Base-by-base conservation (phyloP, 805 yeast genomes). In the Pichia exigua region DNA sequence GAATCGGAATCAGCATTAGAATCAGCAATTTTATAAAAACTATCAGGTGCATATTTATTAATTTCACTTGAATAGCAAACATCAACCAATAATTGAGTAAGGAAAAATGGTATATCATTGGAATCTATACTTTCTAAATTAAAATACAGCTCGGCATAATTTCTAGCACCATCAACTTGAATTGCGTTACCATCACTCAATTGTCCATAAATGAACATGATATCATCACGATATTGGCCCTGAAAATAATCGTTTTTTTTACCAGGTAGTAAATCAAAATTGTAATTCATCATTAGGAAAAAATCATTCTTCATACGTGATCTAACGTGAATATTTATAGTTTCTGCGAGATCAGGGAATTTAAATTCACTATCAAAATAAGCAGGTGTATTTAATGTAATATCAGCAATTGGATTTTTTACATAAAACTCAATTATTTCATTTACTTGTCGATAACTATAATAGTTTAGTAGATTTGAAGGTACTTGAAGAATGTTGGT, bases 341-440 rank as follows among this genome's bases (percentile, higher is more conserved):
- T 89, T 43, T 72, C 72, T 1, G 75, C 77, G 20, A 89, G 61
- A 63, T 89, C 96, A 0, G 92, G 91, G 57, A 83, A 82, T 18
- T 68, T 65, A 56, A 81, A 73, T 12, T 73, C 73, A 1, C 65
- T 58, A n/a, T 66, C 64, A 22, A 73, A 57, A 46, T 67, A 72
- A 4, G 78, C 68, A 0, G 79, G 80, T 7, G 78, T 68, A 2
- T 59, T 66, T 42, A 79, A 49, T 24, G 65, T 64, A 2, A 79
- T 54, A 58, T 78, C 83, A 22, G 65, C 57, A 44, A 73, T 65
- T 13, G 73, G 75, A 46, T 72, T 59, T 10, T 66, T 65, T n/a
- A 57, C 50, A 45, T 55, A 67, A 45, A 57, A 57, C 1, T 48
- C 28, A 0, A 65, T 21, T 1, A 49, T 47, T 5, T 59, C 50